Evolutionary conservation across 139 green algal species (phyloP).

Genomic region (Chlamydomonas incerta): DNA sequence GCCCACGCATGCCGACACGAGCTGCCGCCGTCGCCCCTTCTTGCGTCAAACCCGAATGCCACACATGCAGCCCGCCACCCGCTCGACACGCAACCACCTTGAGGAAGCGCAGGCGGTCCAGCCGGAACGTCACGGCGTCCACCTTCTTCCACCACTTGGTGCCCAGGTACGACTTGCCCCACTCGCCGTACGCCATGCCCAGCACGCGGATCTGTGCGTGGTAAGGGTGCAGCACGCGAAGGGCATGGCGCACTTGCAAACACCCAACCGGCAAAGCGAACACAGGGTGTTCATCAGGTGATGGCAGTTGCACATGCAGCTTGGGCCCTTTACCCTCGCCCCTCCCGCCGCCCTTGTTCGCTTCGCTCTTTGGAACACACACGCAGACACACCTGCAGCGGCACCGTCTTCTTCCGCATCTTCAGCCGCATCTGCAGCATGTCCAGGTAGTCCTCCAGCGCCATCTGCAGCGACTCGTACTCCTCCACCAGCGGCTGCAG

Average conservation of each 20-base stretch:
- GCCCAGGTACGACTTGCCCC: slow-evolving; percentile 39
- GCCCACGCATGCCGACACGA: too few species aligned
- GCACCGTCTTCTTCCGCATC: slow-evolving; percentile 5
- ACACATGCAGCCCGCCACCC: too few species aligned
- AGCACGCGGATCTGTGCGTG: not conserved
- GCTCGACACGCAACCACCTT: not conserved
- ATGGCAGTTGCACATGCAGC: too few species aligned
- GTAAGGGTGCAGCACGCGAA: too few species aligned
- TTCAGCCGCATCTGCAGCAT: slow-evolving; percentile 13
- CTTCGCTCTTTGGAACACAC: too few species aligned
- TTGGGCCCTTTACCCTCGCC: not conserved
- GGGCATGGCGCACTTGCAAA: too few species aligned
- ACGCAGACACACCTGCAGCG: slow-evolving; percentile 30
- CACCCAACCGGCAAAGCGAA: too few species aligned
- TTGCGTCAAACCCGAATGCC: too few species aligned
- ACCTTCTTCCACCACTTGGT: slow-evolving; percentile 25
- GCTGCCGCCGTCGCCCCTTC: too few species aligned
- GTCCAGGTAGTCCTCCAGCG: slow-evolving; percentile 52
- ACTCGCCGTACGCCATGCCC: slow-evolving; percentile 5
- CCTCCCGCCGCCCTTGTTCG: too few species aligned
- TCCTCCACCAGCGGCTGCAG: slow-evolving; percentile 31
- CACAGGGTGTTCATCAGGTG: too few species aligned
- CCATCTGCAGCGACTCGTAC: slow-evolving; percentile 41
- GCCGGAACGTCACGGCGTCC: slow-evolving; percentile 32
- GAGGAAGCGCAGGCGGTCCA: slow-evolving; percentile 59